Evolutionary conservation across 495 filamentous ascomycete genomes (phyloP).

Genomic region (Hyphodiscus hymeniophilus): DNA sequence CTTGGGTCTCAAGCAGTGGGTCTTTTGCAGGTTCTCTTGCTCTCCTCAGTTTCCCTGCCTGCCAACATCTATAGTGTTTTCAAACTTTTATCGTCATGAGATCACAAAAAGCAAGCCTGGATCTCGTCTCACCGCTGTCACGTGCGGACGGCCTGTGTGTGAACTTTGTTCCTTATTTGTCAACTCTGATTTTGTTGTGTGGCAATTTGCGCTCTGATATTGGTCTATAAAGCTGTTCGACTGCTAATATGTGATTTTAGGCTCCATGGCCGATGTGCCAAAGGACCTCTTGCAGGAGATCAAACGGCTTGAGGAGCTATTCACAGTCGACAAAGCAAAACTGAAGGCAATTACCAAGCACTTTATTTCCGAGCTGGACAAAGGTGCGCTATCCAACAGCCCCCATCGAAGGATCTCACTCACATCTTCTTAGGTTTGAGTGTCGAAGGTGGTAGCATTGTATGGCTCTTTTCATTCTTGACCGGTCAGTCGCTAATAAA

Average conservation of each 20-base stretch:
- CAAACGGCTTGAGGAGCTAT: constrained; percentile 74
- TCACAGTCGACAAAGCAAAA: constrained; percentile 68
- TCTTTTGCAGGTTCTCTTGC: no score
- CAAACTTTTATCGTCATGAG: constrained; percentile 1
- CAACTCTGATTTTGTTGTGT: no score
- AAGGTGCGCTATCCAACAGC: constrained; percentile 42
- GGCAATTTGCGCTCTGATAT: no score
- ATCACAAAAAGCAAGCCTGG: constrained; percentile 14
- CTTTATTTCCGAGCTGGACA: constrained; percentile 81
- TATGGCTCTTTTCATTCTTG: constrained; percentile 37
- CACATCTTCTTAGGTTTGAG: constrained; percentile 39
- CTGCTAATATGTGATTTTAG: constrained; percentile 16
- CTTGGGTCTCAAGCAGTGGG: no score
- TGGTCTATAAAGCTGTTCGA: no score
- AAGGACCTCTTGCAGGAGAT: constrained; percentile 81
- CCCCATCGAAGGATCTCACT: constrained; percentile 2
- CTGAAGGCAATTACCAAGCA: constrained; percentile 84
- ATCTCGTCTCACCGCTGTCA: constrained; percentile 15
- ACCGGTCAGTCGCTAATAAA: constrained; percentile 13
- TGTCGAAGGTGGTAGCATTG: constrained; percentile 86
- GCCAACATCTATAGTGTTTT: neutral
- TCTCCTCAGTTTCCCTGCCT: no score
- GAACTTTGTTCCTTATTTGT: neutral
- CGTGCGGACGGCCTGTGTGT: constrained; percentile 2
- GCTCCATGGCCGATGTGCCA: constrained; percentile 70